These are phyloP conservation scores for Trichoderma sp. DNA, from an alignment of 2,329 filamentous ascomycete genomes.

Conservation along the genomic window DNA sequence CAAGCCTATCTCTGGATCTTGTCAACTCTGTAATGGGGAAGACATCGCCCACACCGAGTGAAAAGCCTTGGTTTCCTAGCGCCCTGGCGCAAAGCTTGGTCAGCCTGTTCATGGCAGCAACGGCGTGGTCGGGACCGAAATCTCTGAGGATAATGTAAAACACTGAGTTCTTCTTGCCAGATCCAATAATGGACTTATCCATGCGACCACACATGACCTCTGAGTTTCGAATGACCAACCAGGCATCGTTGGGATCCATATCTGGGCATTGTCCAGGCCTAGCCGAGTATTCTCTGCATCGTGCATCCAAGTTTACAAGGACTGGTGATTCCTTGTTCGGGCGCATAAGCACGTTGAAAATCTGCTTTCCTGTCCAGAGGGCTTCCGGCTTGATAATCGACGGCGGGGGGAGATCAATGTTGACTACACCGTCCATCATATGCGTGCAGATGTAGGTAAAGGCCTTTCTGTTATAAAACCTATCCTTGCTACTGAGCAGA, in stretches of 20 bases:
- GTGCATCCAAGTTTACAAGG: conserved; percentile 87
- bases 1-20: conserved; percentile 72
- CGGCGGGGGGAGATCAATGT: conserved; percentile 83
- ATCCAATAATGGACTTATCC: conserved; percentile 97
- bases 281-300: conserved; percentile 79
- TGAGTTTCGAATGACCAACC: conserved; percentile 91
- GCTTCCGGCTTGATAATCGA: conserved; percentile 81
- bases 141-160: conserved; percentile 97
- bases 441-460: conserved; percentile 91
- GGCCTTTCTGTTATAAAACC: conserved; percentile 84
- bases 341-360: conserved; percentile 88
- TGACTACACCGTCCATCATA: conserved; percentile 81
- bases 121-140: conserved; percentile 86
- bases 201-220: conserved; percentile 97
- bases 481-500: conserved; percentile 86
- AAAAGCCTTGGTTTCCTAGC: conserved; percentile 90
- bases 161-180: conserved; percentile 95
- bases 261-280: conserved; percentile 60
- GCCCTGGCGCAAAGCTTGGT: conserved; percentile 87
- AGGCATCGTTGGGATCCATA: conserved; percentile 84
- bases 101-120: conserved; percentile 88
- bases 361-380: conserved; percentile 95
- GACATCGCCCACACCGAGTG: conserved; percentile 93
- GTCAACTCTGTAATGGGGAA: conserved; percentile 75
- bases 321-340: conserved; percentile 84